These are phyloP conservation scores for Boletus mariae DNA, from an alignment of 1,284 basidiomycete species.

Conservation along the genomic window DNA sequence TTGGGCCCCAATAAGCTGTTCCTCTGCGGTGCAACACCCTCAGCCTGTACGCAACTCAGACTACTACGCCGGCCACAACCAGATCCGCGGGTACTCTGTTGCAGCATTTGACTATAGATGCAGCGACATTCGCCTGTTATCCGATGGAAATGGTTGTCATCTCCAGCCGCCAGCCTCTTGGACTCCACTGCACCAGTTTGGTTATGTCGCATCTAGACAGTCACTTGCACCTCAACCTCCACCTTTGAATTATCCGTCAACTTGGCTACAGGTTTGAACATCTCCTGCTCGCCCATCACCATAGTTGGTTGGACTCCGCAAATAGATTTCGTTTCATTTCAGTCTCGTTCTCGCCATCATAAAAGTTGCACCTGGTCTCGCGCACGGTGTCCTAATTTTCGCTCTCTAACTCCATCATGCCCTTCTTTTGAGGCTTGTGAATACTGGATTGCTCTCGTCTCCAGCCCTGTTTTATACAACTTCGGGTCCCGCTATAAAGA, in stretches of 20 bases:
- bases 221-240: slow-evolving; percentile 38
- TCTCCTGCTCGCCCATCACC: slow-evolving; percentile 6
- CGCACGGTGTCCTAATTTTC: slow-evolving; percentile 33
- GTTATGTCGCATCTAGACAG: slow-evolving; percentile 36
- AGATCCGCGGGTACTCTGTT: slow-evolving; percentile 60
- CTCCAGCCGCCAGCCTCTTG: slow-evolving; percentile 40
- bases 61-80: slow-evolving; percentile 43
- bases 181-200: slow-evolving; percentile 40
- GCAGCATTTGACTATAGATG: slow-evolving; percentile 50
- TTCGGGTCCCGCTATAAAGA: slow-evolving; percentile 43
- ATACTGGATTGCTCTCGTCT: slow-evolving; percentile 35
- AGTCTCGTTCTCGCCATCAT: slow-evolving; percentile 22
- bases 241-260: slow-evolving; percentile 41
- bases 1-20: slow-evolving; percentile 34
- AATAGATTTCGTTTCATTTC: slow-evolving; percentile 26
- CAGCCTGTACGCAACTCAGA: slow-evolving; percentile 56
- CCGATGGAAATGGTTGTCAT: slow-evolving; percentile 39
- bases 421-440: slow-evolving; percentile 35
- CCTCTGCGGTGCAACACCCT: slow-evolving; percentile 45
- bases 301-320: slow-evolving; percentile 20
- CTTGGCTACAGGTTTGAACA: slow-evolving; percentile 51
- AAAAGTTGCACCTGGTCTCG: slow-evolving; percentile 26
- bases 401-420: slow-evolving; percentile 35
- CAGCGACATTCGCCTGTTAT: slow-evolving; percentile 42
- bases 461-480: slow-evolving; percentile 26